phyloP scores from a whole-genome alignment of 495 filamentous ascomycete species.

The Hyaloscypha finlandica region DNA sequence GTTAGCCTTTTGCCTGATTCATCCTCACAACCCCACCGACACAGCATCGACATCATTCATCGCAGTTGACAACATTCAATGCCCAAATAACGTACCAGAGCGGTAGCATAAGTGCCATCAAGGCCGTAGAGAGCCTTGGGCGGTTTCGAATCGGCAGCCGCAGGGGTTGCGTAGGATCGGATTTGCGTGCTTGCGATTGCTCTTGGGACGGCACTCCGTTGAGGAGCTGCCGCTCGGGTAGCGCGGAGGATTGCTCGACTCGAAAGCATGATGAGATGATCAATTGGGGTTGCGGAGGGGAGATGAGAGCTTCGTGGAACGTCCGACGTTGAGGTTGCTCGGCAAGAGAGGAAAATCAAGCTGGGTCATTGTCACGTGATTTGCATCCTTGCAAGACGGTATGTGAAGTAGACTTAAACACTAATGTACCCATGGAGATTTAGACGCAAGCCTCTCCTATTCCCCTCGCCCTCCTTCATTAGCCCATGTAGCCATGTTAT shows the following conservation, averaged over 20 bases:
- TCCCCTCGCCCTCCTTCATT: too few relatives aligned
- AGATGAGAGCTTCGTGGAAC: conserved; percentile 34
- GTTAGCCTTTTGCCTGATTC: conserved; percentile 13
- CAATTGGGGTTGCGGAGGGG: conserved; percentile 30
- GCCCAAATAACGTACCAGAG: conserved; percentile 74
- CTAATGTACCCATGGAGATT: too few relatives aligned
- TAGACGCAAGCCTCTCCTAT: too few relatives aligned
- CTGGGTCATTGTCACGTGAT: conserved; percentile 17
- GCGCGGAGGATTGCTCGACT: conserved; percentile 61
- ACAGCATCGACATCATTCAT: not conserved
- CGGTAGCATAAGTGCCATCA: conserved; percentile 97
- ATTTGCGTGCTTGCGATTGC: conserved; percentile 29
- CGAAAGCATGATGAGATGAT: conserved; percentile 57
- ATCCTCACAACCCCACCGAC: not conserved
- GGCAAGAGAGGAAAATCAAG: conserved; percentile 6
- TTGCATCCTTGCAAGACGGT: too few relatives aligned
- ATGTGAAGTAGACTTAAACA: too few relatives aligned
- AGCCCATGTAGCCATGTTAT: too few relatives aligned
- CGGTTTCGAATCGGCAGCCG: conserved; percentile 71
- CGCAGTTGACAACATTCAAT: conserved; percentile 4
- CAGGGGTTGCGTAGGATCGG: conserved; percentile 63
- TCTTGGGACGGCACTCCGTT: conserved; percentile 32
- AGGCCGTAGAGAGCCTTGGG: conserved; percentile 91
- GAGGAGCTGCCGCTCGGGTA: conserved; percentile 55
- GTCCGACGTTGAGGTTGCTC: conserved; percentile 13